Evolutionary conservation across 1,139 yeast species (phyloP).

Genomic region (Diutina pseudorugosa): DNA sequence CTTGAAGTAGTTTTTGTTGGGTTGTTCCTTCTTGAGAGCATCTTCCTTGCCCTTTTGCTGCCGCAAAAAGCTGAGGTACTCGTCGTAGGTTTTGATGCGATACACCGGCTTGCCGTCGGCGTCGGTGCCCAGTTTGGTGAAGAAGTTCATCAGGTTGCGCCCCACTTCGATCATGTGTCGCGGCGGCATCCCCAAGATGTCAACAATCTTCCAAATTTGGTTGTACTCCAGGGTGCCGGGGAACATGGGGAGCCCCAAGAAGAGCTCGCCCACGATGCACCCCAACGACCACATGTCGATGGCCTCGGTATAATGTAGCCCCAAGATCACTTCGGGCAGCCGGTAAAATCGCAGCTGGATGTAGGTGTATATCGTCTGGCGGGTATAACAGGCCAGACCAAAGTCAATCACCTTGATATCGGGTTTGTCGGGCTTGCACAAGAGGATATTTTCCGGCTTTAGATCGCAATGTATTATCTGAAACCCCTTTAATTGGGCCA

Average conservation of each 20-base stretch:
- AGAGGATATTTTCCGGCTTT: conserved; percentile 87
- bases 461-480: conserved; percentile 91
- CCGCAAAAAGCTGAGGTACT: conserved; percentile 24
- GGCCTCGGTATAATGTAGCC: conserved; percentile 81
- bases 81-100: conserved; percentile 22
- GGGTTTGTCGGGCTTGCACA: conserved; percentile 76
- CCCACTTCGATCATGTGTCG: conserved; percentile 97
- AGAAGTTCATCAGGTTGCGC: conserved; percentile 62
- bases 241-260: conserved; percentile 84
- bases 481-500: conserved; percentile 68
- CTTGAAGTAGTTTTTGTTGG: conserved; percentile 75
- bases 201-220: conserved; percentile 72
- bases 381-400: conserved; percentile 91
- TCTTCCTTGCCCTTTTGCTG: conserved; percentile 26
- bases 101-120: conserved; percentile 8
- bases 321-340: conserved; percentile 89
- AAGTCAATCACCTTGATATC: conserved; percentile 90
- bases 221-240: conserved; percentile 95
- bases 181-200: conserved; percentile 82
- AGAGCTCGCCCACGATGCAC: conserved; percentile 89
- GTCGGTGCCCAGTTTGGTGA: conserved; percentile 26
- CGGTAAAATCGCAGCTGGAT: conserved; percentile 93
- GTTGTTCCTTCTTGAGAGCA: conserved; percentile 55
- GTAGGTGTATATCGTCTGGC: conserved; percentile 83
- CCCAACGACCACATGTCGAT: conserved; percentile 99